Conservation (phyloP, 768 basidiomycete species). For the Pleurotus eryngii region DNA sequence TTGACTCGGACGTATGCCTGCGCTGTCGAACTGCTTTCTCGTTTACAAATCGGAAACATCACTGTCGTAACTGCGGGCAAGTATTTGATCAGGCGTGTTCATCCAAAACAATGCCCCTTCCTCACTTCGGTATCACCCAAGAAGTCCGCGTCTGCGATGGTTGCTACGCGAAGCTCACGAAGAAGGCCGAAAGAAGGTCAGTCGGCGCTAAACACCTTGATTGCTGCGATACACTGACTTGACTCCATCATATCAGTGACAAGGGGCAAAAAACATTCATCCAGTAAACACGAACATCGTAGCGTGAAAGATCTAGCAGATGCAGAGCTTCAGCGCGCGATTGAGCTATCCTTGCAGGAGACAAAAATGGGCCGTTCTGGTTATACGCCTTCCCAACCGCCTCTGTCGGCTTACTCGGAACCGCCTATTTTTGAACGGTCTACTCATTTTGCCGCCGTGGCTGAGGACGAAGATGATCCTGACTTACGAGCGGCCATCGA, state of each 20-base stretch:
- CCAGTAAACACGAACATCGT: conserved; percentile 40
- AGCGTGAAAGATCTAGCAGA: conserved; percentile 67
- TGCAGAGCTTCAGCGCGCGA: conserved; percentile 89
- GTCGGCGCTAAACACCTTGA: conserved; percentile 14
- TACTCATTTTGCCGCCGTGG: conserved; percentile 35
- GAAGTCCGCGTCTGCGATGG: conserved; percentile 93
- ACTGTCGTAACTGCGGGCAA: conserved; percentile 96
- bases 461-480: conserved; percentile 83
- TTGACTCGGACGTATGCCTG: conserved; percentile 92
- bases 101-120: conserved; percentile 76
- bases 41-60: conserved; percentile 97
- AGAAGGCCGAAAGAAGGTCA: conserved; percentile 59
- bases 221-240: too few relatives aligned
- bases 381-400: conserved; percentile 65
- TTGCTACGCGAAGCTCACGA: conserved; percentile 76
- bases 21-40: conserved; percentile 88
- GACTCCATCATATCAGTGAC: neutral
- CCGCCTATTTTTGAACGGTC: conserved; percentile 65
- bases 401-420: conserved; percentile 59
- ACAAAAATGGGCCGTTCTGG: conserved; percentile 53
- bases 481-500: conserved; percentile 93
- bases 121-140: conserved; percentile 90
- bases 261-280: conserved; percentile 47
- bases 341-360: conserved; percentile 87
- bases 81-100: conserved; percentile 96